phyloP scores from a whole-genome alignment of 129 eudicot species.

The Saposhnikovia divaricata region DNA sequence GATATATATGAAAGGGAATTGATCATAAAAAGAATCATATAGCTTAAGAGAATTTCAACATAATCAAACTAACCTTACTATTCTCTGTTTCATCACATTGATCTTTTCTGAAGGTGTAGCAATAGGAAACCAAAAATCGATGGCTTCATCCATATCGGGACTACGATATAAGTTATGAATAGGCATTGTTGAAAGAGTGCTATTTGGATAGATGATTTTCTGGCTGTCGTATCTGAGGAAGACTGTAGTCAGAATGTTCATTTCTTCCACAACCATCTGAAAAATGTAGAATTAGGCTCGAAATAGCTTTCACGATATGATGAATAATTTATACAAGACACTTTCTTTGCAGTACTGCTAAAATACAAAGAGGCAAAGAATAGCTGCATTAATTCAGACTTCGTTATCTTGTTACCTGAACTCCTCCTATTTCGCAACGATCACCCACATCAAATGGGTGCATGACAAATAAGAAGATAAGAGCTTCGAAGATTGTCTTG shows the following conservation, averaged over 20 bases:
- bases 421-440: slow-evolving; percentile 1
- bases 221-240: neutral
- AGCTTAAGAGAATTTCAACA: neutral
- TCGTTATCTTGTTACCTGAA: neutral
- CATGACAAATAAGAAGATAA: slow-evolving; percentile 2
- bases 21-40: neutral
- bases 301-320: neutral
- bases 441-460: slow-evolving; percentile 7
- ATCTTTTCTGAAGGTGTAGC: neutral
- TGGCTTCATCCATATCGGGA: neutral
- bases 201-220: slow-evolving; percentile 5
- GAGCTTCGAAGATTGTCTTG: slow-evolving; percentile 5
- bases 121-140: neutral
- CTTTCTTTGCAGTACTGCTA: neutral
- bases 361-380: neutral
- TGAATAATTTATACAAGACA: neutral
- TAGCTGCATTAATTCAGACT: neutral
- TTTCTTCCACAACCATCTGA: neutral
- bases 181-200: neutral
- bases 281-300: neutral
- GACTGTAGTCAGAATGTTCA: slow-evolving; percentile 4
- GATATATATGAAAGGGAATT: neutral
- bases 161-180: slow-evolving; percentile 6
- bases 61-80: neutral
- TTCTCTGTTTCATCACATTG: slow-evolving; percentile 6